Evolutionary conservation across 2,329 filamentous ascomycete genomes (phyloP), one percentile per base, ranked within the genome.

Genomic region (Scedosporium dehoogii): DNA sequence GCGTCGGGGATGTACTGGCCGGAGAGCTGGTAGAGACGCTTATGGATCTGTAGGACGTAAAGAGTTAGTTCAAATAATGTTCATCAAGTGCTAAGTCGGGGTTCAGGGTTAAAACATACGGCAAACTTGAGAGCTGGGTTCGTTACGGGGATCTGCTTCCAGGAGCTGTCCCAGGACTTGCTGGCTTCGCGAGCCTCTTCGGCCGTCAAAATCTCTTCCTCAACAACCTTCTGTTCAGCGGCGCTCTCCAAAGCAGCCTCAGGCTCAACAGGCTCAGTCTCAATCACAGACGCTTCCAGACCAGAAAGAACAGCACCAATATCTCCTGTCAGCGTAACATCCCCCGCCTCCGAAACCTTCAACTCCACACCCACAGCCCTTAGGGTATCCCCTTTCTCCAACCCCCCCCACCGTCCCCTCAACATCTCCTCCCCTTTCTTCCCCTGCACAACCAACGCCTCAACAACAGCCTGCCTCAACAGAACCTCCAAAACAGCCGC

Each of bases 11-110:
- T 79, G 64, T 85, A 83, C 65, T 86, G 84, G 64, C 91, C 90
- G n/a, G 88, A 92, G 64, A 96, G 80, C 72, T 94, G 89, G 72
- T 88, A 85, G 65, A 92, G 78, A 64, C 91, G 87, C 76, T 96
- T 96, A 69, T 87, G 78, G 66, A 94, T 81, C 92, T 97, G 67
- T 51, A 23, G 1, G 21, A 21, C n/a, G 33, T 14, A 21, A 21
- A 51, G n/a, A 21, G n/a, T 7, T 14, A 66, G 63, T 70, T 63
- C 27, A 4, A 29, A 6, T 6, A 29, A 29, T 29, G 6, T 29
- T 29, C 27, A 29, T 29, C 4, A 29, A 3, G n/a, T 42, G 12
- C 9, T 21, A 10, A 48, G 16, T 6, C 14, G 14, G 7, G 42
- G 2, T 27, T 4, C 6, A 4, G 51, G 12, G 33, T 9, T 44